phyloP scores from a whole-genome alignment of 495 filamentous ascomycete genomes.

The Hypoxylon lienhwacheense region DNA sequence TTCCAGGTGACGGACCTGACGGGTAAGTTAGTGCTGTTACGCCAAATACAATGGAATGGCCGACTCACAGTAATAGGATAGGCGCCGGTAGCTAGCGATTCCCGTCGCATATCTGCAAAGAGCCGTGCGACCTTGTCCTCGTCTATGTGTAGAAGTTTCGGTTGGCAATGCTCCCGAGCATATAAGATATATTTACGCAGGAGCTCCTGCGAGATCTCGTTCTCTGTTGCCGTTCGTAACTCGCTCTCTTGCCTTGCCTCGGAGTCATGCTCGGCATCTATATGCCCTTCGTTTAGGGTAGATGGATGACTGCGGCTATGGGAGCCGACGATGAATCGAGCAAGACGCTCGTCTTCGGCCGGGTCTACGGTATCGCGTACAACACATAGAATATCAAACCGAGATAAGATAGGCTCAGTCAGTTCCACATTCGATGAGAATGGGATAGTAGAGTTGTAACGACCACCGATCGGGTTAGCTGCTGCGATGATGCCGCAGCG shows the following conservation, averaged over 20 bases:
- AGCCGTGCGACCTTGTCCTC: slow-evolving; percentile 94
- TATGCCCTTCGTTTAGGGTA: slow-evolving; percentile 59
- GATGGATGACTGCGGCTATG: slow-evolving; percentile 88
- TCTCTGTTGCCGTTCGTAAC: slow-evolving; percentile 63
- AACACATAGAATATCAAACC: slow-evolving; percentile 98
- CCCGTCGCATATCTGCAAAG: slow-evolving; percentile 94
- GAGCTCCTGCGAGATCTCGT: slow-evolving; percentile 87
- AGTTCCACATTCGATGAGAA: slow-evolving; percentile 96
- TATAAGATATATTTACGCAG: slow-evolving; percentile 97
- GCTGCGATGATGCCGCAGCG: slow-evolving; percentile 96
- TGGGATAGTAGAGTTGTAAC: slow-evolving; percentile 95
- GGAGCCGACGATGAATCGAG: slow-evolving; percentile 90
- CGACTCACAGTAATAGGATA: slow-evolving; percentile 93
- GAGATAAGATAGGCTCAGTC: slow-evolving; percentile 95
- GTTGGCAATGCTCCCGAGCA: slow-evolving; percentile 83
- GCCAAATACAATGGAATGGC: neutral
- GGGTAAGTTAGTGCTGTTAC: slow-evolving; percentile 23
- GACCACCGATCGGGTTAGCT: slow-evolving; percentile 93
- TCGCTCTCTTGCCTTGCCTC: slow-evolving; percentile 49
- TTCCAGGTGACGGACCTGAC: slow-evolving; percentile 92
- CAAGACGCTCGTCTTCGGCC: slow-evolving; percentile 89
- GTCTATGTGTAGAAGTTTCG: slow-evolving; percentile 97
- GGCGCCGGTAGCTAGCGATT: slow-evolving; percentile 87
- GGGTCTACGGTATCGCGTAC: slow-evolving; percentile 98
- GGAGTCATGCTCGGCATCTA: slow-evolving; percentile 62